A percentile compares a stretch with the other conserved stretches of the same genome.
phyloP scores from a whole-genome alignment of 192 early-diverging fungal genomes.

The Coemansia sp. region DNA sequence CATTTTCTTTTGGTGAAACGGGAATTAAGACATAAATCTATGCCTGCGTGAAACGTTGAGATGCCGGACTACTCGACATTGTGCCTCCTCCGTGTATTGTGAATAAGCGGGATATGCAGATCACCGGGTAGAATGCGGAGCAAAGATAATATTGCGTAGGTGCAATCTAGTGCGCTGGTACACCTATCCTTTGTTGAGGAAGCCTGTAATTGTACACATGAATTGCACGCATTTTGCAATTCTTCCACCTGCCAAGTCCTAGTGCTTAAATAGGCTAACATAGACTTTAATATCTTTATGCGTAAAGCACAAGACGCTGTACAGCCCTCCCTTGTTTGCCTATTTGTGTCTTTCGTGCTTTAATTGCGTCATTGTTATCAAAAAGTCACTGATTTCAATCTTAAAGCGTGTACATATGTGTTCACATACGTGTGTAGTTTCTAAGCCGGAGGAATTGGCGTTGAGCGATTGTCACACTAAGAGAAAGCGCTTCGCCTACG shows the following conservation, averaged over 20 bases:
- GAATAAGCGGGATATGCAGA: not conserved
- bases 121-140: slow-evolving; percentile 1
- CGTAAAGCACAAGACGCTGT: not conserved
- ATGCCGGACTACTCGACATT: not conserved
- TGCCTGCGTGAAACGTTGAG: slow-evolving; percentile 3
- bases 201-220: not conserved
- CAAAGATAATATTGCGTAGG: not conserved
- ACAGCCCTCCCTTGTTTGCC: not conserved
- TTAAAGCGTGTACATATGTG: not conserved
- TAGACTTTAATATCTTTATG: not conserved
- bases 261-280: not conserved
- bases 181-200: not conserved
- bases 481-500: not conserved
- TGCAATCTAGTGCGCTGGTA: not conserved
- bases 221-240: not conserved
- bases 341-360: not conserved
- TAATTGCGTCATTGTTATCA: not conserved
- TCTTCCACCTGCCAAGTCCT: not conserved
- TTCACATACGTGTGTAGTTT: too few relatives aligned
- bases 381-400: not conserved
- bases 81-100: not conserved
- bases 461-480: not conserved
- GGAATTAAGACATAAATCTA: not conserved
- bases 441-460: not conserved
- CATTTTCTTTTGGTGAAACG: not conserved